Conservation (phyloP, 768 basidiomycete genomes). For the Termitomyces sp. region DNA sequence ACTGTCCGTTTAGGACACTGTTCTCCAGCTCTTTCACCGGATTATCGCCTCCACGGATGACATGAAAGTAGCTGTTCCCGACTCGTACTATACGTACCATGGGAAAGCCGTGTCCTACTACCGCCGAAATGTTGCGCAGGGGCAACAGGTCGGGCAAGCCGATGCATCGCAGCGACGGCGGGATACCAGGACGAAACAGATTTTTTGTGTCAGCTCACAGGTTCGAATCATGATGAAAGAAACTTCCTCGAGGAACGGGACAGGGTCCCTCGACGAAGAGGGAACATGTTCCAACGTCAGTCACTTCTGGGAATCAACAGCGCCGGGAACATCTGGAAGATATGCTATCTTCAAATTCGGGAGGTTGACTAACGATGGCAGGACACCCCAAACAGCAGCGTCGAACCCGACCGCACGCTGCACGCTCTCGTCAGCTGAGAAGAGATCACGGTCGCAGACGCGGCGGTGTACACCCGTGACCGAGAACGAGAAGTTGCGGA, state of each 20-base stretch:
- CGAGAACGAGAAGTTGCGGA: slow-evolving; percentile 59
- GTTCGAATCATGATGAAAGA: background rate
- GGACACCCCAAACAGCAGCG: slow-evolving; percentile 65
- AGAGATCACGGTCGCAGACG: slow-evolving; percentile 54
- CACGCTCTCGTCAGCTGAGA: slow-evolving; percentile 50
- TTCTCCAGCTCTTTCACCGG: slow-evolving; percentile 41
- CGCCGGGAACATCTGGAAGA: slow-evolving; percentile 57
- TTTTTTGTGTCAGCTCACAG: slow-evolving; percentile 2
- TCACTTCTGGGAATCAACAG: slow-evolving; percentile 56
- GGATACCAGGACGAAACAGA: slow-evolving; percentile 46
- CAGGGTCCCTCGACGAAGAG: slow-evolving; percentile 31
- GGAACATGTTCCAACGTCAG: slow-evolving; percentile 38
- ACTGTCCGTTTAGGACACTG: slow-evolving; percentile 53
- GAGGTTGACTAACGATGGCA: slow-evolving; percentile 51
- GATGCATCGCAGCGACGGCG: slow-evolving; percentile 48
- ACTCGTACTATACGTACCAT: slow-evolving; percentile 53
- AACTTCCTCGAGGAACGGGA: slow-evolving; percentile 36
- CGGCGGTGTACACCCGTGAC: slow-evolving; percentile 39
- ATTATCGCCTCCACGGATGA: slow-evolving; percentile 26
- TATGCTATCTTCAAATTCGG: slow-evolving; percentile 56
- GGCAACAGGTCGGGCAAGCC: slow-evolving; percentile 44
- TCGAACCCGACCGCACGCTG: slow-evolving; percentile 59
- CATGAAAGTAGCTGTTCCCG: slow-evolving; percentile 52
- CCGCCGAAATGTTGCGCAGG: slow-evolving; percentile 31
- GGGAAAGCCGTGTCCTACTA: slow-evolving; percentile 59